Percentiles rank a stretch among this genome's conserved stretches.
Conservation (phyloP, 345 rosid species). For the Brassica incana region DNA sequence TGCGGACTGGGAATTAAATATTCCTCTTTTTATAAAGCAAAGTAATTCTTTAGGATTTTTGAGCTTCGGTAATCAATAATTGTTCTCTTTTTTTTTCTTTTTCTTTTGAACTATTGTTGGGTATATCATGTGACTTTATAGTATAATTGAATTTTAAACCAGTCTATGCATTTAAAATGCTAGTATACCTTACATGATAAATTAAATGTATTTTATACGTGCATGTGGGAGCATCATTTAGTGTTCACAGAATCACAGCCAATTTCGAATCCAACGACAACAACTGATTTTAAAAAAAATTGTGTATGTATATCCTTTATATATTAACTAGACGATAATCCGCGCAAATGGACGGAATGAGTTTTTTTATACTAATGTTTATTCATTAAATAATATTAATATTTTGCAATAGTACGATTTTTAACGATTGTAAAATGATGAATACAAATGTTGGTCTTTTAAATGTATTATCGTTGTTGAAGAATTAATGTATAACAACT, state of each 20-base stretch:
- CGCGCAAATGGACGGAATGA: too few species aligned
- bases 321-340: too few species aligned
- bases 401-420: too few species aligned
- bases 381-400: too few species aligned
- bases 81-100: neutral
- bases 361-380: too few species aligned
- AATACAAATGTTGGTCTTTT: too few species aligned
- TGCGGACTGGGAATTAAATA: neutral
- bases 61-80: slow-evolving; percentile 14
- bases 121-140: slow-evolving; percentile 18
- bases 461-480: too few species aligned
- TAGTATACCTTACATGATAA: neutral
- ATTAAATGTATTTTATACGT: neutral
- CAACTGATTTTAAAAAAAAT: neutral
- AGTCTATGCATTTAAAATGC: neutral
- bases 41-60: slow-evolving; percentile 11
- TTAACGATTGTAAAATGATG: too few species aligned
- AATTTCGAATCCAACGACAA: slow-evolving; percentile 4
- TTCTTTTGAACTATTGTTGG: neutral
- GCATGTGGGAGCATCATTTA: slow-evolving; percentile 21
- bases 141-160: neutral
- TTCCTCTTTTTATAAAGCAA: neutral
- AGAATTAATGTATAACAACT: too few species aligned
- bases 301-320: too few species aligned
- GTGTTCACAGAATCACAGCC: neutral